phyloP scores from a whole-genome alignment of 2,329 filamentous ascomycete genomes.

The Coniochaeta hoffmannii region DNA sequence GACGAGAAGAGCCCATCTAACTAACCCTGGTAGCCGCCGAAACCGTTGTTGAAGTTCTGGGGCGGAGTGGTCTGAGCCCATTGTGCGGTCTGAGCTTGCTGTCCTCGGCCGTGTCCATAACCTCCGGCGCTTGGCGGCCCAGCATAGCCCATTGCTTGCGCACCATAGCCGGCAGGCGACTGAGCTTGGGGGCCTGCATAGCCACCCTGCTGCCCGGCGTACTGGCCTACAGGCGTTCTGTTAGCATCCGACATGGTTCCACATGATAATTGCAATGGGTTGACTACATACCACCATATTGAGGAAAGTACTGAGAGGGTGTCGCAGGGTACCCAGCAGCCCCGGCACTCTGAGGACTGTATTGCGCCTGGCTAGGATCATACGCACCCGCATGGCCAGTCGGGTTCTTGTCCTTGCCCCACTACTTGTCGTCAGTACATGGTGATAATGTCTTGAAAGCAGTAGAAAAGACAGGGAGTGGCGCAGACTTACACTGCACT shows the following conservation, averaged over 20 bases:
- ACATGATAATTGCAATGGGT: neutral
- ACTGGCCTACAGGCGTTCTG: slow-evolving; percentile 39
- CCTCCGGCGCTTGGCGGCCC: slow-evolving; percentile 71
- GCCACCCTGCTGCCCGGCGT: slow-evolving; percentile 59
- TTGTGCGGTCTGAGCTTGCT: slow-evolving; percentile 48
- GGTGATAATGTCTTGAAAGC: neutral
- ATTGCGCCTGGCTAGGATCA: slow-evolving; percentile 65
- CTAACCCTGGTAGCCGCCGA: slow-evolving; percentile 57
- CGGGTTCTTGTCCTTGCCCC: slow-evolving; percentile 97
- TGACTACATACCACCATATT: slow-evolving; percentile 68
- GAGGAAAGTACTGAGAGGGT: slow-evolving; percentile 79
- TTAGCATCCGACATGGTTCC: neutral
- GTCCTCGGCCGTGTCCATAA: slow-evolving; percentile 78
- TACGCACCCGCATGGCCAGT: slow-evolving; percentile 59
- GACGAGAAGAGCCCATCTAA: slow-evolving; percentile 22
- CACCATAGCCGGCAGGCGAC: slow-evolving; percentile 55
- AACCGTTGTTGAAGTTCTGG: slow-evolving; percentile 56
- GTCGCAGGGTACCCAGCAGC: slow-evolving; percentile 69
- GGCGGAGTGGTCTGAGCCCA: slow-evolving; percentile 43
- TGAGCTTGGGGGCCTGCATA: slow-evolving; percentile 56
- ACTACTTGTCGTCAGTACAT: slow-evolving; percentile 45
- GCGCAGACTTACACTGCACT: slow-evolving; percentile 91
- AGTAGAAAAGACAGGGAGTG: neutral
- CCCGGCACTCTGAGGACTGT: slow-evolving; percentile 67
- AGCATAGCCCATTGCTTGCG: slow-evolving; percentile 64